phyloP scores from a whole-genome alignment of 768 basidiomycete genomes.

The Pleurotus ostreatus region DNA sequence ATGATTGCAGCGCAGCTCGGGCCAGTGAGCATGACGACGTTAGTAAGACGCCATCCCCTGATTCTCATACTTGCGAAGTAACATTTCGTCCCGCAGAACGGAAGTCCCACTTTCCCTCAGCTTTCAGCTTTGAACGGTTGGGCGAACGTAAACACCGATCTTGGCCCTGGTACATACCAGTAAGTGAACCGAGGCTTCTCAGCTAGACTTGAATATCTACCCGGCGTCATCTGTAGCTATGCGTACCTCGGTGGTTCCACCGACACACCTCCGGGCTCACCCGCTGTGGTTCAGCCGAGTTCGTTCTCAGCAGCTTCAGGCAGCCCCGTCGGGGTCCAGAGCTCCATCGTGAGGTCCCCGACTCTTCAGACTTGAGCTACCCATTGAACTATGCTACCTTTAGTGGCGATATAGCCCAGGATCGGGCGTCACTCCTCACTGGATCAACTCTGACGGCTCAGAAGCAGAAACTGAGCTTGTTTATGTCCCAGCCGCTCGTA shows the following conservation, averaged over 20 bases:
- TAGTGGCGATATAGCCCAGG: not conserved
- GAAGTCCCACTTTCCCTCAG: not conserved
- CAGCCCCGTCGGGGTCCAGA: not conserved
- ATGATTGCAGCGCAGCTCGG: not conserved
- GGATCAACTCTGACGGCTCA: not conserved
- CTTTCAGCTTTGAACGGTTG: not conserved
- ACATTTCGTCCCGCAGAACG: not conserved
- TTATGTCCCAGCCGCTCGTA: not conserved
- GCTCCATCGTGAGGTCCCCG: conserved; percentile 1
- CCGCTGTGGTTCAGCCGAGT: not conserved
- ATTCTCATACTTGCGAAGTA: not conserved
- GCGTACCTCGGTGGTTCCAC: not conserved
- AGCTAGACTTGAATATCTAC: not conserved
- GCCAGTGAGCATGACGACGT: not conserved
- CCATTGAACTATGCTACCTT: not conserved
- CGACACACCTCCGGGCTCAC: not conserved
- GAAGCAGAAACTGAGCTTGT: not conserved
- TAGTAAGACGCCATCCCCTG: not conserved
- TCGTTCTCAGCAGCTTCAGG: not conserved
- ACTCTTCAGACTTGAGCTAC: not conserved
- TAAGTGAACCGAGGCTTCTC: not conserved
- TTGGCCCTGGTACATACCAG: not conserved
- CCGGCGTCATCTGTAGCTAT: not conserved
- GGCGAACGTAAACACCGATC: not conserved
- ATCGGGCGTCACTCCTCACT: not conserved